Evolutionary conservation across 116 monocot genomes (phyloP), one percentile per base, ranked within the genome.

Genomic region (Dioscorea cayenensis): DNA sequence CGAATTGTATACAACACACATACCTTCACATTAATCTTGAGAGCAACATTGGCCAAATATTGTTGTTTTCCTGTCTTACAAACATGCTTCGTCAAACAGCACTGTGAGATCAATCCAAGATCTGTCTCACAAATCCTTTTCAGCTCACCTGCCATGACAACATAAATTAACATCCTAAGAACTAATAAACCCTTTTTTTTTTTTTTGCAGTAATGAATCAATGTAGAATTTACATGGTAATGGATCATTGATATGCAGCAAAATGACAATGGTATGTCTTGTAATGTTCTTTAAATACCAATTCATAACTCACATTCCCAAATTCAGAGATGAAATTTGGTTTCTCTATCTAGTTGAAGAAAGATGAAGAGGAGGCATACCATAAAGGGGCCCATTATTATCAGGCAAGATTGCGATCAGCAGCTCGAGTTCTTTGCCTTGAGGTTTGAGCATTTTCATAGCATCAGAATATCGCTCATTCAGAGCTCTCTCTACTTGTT

Each of bases 91-190:
- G 84, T 77, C 72, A 90, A 75, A 71, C 96, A 96, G 32, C 96
- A 96, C 66, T 96, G 96, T 60, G 96, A 92, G 36, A 96, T 92
- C 64, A 96, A 64, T 36, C 94, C 99, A 64, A 99, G 81, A 73
- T 94, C 94, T 11, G 96, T 96, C 80, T 96, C 96, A 73, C 96
- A 96, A 0, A 96, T 92, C 3, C 96, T 72, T 78, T 96, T 96
- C 29, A 96, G 61, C 66, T 92, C 87, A 60, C 92, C 92, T 96
- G 71, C 16, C 55, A 55, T 55, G 4, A n/a, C 12, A 0, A 19
- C 55, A 55, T 43, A 12, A 8, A 16, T 19, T n/a, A 55, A n/a
- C 14, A 43, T n/a, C 55, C 55, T 55, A 55, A 55, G 19, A 55
- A 55, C 5, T 55, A 55, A 19, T 32, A 32, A 25, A 25, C 25